Base-by-base conservation (phyloP, 768 basidiomycete species). In the Boletus patriciae region DNA sequence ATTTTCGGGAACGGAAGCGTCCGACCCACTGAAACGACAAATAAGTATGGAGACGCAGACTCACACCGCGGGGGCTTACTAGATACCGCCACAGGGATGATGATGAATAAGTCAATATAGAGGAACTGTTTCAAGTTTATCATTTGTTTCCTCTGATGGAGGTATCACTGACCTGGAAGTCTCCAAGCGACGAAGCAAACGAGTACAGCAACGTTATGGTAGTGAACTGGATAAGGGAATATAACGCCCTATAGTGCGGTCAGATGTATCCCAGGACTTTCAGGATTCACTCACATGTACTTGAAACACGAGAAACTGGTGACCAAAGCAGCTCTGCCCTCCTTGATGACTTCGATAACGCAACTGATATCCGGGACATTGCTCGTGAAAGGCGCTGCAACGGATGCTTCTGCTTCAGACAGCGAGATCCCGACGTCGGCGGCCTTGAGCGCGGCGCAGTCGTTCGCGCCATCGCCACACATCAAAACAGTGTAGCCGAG, bases 261-360 rank as follows among this genome's bases (percentile, higher is more conserved):
- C 41, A 61, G 63, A 34, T 29, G 7, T 23, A 27, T 44, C 23
- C 33, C 31, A 12, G n/a, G 21, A 48, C 41, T 21, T 45, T 31
- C 40, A 36, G 40, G 15, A 44, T 33, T 6, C 36, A 78, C 92
- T 73, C 64, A 95, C 96, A 99, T 99, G 68, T 98, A 99, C 74
- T 99, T 99, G 85, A 99, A 99, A 76, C 96, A 98, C 62, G 94
- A 95, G 74, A 99, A 99, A 71, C 94, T 96, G 1, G 97, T 98
- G 51, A 97, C 96, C 51, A 99, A 78, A 1, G 97, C 96, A 9
- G 94, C 92, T 43, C 97, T 81, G 9, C 97, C 97, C 69, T 99
- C 96, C 66, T 88, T 93, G 76, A 99, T 95, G 50, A 99, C 90
- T 63, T 98, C 94, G 31, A 98, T 80, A 43, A 98, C 92, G 69